phyloP scores from a whole-genome alignment of 2,329 filamentous ascomycete species.

The Metarhizium guizhouense region DNA sequence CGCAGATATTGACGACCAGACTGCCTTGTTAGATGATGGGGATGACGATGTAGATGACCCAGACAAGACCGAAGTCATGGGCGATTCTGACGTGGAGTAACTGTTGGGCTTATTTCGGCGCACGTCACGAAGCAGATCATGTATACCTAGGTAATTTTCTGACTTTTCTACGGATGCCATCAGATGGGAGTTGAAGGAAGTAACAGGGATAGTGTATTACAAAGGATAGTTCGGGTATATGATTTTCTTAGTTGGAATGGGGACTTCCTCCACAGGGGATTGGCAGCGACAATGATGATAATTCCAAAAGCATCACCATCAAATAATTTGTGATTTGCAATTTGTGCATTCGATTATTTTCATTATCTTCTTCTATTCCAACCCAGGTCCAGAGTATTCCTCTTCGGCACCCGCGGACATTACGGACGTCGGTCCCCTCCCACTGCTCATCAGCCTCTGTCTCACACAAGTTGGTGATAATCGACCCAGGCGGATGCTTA shows the following conservation, averaged over 20 bases:
- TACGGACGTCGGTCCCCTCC: neutral
- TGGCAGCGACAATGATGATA: neutral
- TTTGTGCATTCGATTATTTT: neutral
- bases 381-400: neutral
- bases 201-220: neutral
- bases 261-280: too few relatives aligned
- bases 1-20: conserved; percentile 40
- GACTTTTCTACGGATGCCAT: neutral
- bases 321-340: neutral
- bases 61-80: conserved; percentile 29
- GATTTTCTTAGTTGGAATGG: neutral
- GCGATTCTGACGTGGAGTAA: conserved; percentile 25
- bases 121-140: neutral
- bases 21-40: conserved; percentile 29
- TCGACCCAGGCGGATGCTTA: neutral
- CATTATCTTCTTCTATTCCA: neutral
- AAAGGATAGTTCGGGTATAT: neutral
- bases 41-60: conserved; percentile 38
- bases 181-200: neutral
- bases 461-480: neutral
- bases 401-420: neutral
- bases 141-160: neutral
- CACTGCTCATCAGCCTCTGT: neutral
- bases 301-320: neutral
- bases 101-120: neutral